Evolutionary conservation across 2,329 filamentous ascomycete genomes (phyloP).

Genomic region (Aspergillus fijiensis): DNA sequence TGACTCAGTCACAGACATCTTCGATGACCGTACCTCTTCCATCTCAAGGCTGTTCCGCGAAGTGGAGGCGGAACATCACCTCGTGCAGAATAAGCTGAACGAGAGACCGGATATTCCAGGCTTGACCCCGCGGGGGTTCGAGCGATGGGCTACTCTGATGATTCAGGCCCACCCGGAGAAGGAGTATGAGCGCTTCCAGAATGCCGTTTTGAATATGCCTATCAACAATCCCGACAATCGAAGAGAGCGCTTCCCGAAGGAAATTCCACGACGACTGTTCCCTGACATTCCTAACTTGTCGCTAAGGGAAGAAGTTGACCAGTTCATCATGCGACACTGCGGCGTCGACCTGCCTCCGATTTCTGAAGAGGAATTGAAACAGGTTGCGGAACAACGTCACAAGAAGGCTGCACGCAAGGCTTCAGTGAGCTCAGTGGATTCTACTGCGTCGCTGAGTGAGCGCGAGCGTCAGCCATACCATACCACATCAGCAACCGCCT

Average conservation of each 20-base stretch:
- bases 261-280: conserved; percentile 71
- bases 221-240: conserved; percentile 66
- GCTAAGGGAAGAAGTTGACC: conserved; percentile 60
- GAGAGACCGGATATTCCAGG: conserved; percentile 61
- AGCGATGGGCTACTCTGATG: conserved; percentile 69
- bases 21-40: conserved; percentile 53
- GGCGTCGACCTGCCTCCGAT: conserved; percentile 47
- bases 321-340: conserved; percentile 57
- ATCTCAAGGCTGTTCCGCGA: conserved; percentile 60
- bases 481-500: conserved; percentile 31
- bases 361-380: conserved; percentile 37
- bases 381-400: conserved; percentile 28
- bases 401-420: conserved; percentile 23
- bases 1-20: conserved; percentile 48
- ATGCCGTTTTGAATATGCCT: conserved; percentile 67
- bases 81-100: conserved; percentile 57
- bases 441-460: conserved; percentile 30
- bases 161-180: conserved; percentile 74
- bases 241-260: conserved; percentile 74
- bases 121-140: conserved; percentile 67
- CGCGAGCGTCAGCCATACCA: conserved; percentile 45
- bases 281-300: conserved; percentile 59
- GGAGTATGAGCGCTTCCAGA: conserved; percentile 69
- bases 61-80: conserved; percentile 60
- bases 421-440: conserved; percentile 17